Percentiles rank a stretch among this genome's conserved stretches.
Evolutionary conservation across 1,139 yeast species (phyloP).

Genomic region (Candida sanyaensis): DNA sequence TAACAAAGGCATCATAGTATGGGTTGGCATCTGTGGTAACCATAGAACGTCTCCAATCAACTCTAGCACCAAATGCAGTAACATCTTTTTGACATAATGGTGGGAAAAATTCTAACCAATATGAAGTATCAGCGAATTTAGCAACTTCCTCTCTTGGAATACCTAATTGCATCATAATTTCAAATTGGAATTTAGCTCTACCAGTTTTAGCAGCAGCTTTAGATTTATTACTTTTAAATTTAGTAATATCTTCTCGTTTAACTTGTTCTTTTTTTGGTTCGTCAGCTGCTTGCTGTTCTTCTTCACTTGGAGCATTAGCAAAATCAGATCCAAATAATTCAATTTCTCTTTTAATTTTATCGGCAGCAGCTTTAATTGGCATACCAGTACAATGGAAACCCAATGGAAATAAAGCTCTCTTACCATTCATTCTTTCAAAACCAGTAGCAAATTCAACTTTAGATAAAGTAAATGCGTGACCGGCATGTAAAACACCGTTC

Average conservation of each 20-base stretch:
- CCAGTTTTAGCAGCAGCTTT: slow-evolving; percentile 94
- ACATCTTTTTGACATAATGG: slow-evolving; percentile 85
- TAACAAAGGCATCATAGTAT: slow-evolving; percentile 90
- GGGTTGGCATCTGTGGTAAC: slow-evolving; percentile 95
- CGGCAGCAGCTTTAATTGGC: slow-evolving; percentile 98
- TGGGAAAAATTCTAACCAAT: slow-evolving; percentile 93
- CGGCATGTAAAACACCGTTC: slow-evolving; percentile 98
- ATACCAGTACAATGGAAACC: slow-evolving; percentile 99
- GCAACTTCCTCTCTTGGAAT: slow-evolving; percentile 79
- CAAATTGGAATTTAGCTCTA: slow-evolving; percentile 90
- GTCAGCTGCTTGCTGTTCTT: slow-evolving; percentile 46
- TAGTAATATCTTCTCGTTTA: slow-evolving; percentile 76
- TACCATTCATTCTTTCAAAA: slow-evolving; percentile 93
- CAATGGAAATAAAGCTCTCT: slow-evolving; percentile 88
- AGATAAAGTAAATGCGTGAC: slow-evolving; percentile 93
- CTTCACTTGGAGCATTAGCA: slow-evolving; percentile 62
- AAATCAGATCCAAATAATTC: slow-evolving; percentile 89
- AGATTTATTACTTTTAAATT: slow-evolving; percentile 88
- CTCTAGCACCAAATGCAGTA: slow-evolving; percentile 82
- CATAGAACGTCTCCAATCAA: slow-evolving; percentile 98
- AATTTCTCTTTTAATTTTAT: slow-evolving; percentile 88
- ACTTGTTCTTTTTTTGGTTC: slow-evolving; percentile 33
- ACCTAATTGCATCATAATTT: slow-evolving; percentile 93
- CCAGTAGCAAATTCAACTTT: slow-evolving; percentile 94
- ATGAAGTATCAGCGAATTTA: slow-evolving; percentile 83